Evolutionary conservation across 306 rosid genomes (phyloP).

Genomic region (Cucurbita argyrosperma): DNA sequence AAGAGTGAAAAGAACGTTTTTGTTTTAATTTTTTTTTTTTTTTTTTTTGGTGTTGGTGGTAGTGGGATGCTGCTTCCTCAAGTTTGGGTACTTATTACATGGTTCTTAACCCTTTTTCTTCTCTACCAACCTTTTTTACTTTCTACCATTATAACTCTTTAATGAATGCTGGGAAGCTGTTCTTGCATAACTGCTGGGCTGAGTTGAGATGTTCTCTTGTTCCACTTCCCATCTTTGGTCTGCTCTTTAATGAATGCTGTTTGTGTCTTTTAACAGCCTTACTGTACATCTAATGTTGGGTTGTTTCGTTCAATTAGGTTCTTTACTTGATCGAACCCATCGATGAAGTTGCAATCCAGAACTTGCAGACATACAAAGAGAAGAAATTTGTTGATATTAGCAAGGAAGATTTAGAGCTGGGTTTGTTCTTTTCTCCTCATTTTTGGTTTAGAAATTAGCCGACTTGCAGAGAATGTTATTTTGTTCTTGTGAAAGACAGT

Average conservation of each 20-base stretch:
- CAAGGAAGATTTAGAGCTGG: slow-evolving; percentile 95
- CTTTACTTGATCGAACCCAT: slow-evolving; percentile 87
- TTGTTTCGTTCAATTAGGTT: slow-evolving; percentile 32
- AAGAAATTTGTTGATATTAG: slow-evolving; percentile 96
- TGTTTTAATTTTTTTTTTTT: not conserved
- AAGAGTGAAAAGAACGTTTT: not conserved
- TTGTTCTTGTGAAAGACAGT: not conserved
- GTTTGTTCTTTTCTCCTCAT: slow-evolving; percentile 21
- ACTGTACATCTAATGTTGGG: slow-evolving; percentile 7
- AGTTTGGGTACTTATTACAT: not conserved
- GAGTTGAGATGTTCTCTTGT: not conserved
- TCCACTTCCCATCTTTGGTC: not conserved
- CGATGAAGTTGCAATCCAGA: slow-evolving; percentile 97
- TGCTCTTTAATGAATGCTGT: not conserved
- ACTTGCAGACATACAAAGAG: slow-evolving; percentile 87
- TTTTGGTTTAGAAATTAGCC: not conserved
- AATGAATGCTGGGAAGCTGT: not conserved
- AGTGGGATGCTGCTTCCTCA: not conserved
- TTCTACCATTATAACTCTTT: not conserved
- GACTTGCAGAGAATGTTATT: not conserved
- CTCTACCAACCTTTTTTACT: not conserved
- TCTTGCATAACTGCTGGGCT: not conserved
- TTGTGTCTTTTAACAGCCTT: not conserved
- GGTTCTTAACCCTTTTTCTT: not conserved
- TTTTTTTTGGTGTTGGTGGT: not conserved